Conservation (phyloP, 2,329 filamentous ascomycete species). For the Venturia asperata region DNA sequence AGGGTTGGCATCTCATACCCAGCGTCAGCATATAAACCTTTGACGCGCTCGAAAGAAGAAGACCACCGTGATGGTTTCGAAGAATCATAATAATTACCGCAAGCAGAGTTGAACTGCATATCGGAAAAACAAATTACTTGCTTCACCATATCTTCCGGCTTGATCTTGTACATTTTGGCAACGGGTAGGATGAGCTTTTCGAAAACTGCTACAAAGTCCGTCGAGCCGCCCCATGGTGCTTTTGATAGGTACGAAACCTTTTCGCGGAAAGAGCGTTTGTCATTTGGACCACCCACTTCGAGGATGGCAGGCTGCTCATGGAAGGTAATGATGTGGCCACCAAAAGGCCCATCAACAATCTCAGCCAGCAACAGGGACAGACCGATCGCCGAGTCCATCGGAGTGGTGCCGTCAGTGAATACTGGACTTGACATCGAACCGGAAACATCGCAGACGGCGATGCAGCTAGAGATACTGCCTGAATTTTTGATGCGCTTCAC, state of each 20-base stretch:
- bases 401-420: conserved; percentile 42
- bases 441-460: conserved; percentile 53
- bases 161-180: conserved; percentile 44
- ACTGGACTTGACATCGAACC: conserved; percentile 42
- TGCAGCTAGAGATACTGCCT: conserved; percentile 46
- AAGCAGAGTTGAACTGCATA: conserved; percentile 51
- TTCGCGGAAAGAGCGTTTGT: conserved; percentile 33
- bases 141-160: conserved; percentile 53
- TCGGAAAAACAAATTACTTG: conserved; percentile 54
- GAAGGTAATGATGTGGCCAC: conserved; percentile 51
- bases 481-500: conserved; percentile 52
- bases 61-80: conserved; percentile 29
- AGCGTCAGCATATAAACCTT: conserved; percentile 38
- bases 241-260: conserved; percentile 34
- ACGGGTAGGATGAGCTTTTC: conserved; percentile 48
- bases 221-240: conserved; percentile 39
- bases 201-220: conserved; percentile 51
- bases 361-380: conserved; percentile 51
- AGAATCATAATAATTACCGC: neutral
- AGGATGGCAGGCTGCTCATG: conserved; percentile 37
- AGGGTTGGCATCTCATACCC: conserved; percentile 54
- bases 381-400: conserved; percentile 49
- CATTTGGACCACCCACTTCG: conserved; percentile 33
- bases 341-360: conserved; percentile 47
- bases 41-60: conserved; percentile 46